A percentile compares a stretch with the other conserved stretches of the same genome.
phyloP scores from a whole-genome alignment of 192 early-diverging fungal genomes.

The Phycomyces nitens region DNA sequence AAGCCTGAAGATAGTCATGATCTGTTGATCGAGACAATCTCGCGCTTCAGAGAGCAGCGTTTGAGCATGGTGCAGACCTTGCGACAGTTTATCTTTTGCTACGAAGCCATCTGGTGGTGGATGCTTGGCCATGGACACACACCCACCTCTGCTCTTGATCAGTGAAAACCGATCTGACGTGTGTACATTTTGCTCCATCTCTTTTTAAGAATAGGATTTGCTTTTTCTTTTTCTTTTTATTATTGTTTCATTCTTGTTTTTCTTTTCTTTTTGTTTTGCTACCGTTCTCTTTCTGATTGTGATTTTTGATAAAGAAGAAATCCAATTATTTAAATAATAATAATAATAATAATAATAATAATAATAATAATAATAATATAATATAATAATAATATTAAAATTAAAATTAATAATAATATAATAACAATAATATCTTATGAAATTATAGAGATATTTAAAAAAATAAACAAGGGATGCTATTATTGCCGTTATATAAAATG shows the following conservation, averaged over 20 bases:
- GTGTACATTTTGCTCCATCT: not conserved
- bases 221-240: not conserved
- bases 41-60: conserved; percentile 71
- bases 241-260: no score
- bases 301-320: not conserved
- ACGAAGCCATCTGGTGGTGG: conserved; percentile 72
- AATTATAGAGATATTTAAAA: no score
- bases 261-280: no score
- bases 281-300: not conserved
- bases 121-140: conserved; percentile 11
- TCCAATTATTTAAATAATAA: no score
- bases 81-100: conserved; percentile 80
- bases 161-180: not conserved
- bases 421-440: no score
- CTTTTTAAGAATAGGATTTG: not conserved
- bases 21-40: conserved; percentile 60
- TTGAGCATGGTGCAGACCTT: conserved; percentile 82
- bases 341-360: no score
- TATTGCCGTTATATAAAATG: no score
- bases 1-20: conserved; percentile 59
- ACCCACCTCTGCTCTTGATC: not conserved
- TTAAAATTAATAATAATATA: no score
- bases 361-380: no score
- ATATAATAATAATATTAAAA: no score
- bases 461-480: no score